phyloP scores from a whole-genome alignment of 2,329 filamentous ascomycete species.

The Fusarium buxicola region DNA sequence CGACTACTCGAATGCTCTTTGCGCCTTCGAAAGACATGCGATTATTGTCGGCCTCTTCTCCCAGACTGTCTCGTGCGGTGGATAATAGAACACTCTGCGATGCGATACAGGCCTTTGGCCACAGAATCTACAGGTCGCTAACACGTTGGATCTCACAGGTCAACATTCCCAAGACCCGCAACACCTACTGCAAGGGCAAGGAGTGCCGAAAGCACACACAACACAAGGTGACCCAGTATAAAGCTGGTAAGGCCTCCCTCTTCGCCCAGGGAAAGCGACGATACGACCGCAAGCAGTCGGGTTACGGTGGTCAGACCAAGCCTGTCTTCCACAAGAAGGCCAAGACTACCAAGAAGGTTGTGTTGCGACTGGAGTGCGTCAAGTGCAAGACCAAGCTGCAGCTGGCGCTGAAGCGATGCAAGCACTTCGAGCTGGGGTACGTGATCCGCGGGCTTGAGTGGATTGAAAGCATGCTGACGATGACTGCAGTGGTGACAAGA shows the following conservation, averaged over 20 bases:
- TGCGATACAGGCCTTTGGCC: constrained; percentile 21
- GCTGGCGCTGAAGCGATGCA: constrained; percentile 99
- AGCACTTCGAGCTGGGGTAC: constrained; percentile 99
- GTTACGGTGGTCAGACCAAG: constrained; percentile 99
- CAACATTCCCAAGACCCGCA: constrained; percentile 98
- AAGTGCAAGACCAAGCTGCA: constrained; percentile 98
- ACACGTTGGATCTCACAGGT: constrained; percentile 68
- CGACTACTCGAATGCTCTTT: neutral
- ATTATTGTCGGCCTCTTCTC: constrained; percentile 11
- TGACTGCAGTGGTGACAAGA: constrained; percentile 94
- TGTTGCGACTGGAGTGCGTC: constrained; percentile 97
- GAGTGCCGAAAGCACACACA: constrained; percentile 92
- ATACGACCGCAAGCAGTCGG: constrained; percentile 99
- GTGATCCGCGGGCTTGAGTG: constrained; percentile 52
- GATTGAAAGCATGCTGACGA: constrained; percentile 54
- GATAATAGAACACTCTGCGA: constrained; percentile 18
- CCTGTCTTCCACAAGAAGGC: constrained; percentile 99
- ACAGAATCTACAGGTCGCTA: constrained; percentile 42
- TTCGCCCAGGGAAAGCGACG: constrained; percentile 99
- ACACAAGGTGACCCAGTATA: constrained; percentile 97
- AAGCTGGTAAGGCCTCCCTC: constrained; percentile 94
- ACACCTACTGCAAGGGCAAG: constrained; percentile 98
- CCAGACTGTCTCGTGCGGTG: constrained; percentile 40
- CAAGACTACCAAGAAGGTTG: constrained; percentile 99
- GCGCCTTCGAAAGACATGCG: constrained; percentile 5